Conservation (phyloP, 257 asterid species). For the Capsicum chinense region DNA sequence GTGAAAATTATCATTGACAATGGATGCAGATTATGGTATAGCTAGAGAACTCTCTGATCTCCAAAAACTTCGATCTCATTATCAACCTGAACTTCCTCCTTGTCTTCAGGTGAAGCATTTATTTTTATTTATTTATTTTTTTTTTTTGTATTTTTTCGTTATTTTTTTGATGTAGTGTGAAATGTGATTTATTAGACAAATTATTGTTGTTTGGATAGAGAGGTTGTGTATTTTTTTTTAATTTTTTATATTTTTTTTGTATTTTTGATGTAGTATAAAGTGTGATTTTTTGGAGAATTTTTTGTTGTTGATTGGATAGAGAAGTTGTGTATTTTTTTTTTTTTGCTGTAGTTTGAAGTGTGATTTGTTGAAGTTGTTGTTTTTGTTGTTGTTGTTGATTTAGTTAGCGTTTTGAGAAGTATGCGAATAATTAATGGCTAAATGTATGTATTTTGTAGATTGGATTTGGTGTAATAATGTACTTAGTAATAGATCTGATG, state of each 20-base stretch:
- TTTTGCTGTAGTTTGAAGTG: not conserved
- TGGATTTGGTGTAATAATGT: not conserved
- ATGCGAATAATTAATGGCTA: not conserved
- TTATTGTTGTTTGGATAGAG: not conserved
- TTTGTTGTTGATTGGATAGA: not conserved
- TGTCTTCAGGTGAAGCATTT: constrained; percentile 75
- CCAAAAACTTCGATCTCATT: constrained; percentile 76
- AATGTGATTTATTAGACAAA: not conserved
- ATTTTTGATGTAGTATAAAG: not conserved
- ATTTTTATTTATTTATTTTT: too few species aligned
- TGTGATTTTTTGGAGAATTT: not conserved
- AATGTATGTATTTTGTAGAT: not conserved
- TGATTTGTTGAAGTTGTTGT: not conserved
- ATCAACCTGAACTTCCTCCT: constrained; percentile 83
- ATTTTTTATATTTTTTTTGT: not conserved
- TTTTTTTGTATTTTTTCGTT: not conserved
- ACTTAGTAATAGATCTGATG: not conserved
- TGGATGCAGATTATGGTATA: constrained; percentile 87
- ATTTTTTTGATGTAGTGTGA: not conserved
- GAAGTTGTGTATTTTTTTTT: too few species aligned
- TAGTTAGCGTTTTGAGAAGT: not conserved
- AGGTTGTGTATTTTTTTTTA: too few species aligned
- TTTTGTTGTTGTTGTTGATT: not conserved
- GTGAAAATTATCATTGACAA: constrained; percentile 17
- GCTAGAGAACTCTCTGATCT: constrained; percentile 84